These are phyloP conservation scores for Thalassiosira profunda DNA, from an alignment of 108 stramenopile species.

Conservation along the genomic window DNA sequence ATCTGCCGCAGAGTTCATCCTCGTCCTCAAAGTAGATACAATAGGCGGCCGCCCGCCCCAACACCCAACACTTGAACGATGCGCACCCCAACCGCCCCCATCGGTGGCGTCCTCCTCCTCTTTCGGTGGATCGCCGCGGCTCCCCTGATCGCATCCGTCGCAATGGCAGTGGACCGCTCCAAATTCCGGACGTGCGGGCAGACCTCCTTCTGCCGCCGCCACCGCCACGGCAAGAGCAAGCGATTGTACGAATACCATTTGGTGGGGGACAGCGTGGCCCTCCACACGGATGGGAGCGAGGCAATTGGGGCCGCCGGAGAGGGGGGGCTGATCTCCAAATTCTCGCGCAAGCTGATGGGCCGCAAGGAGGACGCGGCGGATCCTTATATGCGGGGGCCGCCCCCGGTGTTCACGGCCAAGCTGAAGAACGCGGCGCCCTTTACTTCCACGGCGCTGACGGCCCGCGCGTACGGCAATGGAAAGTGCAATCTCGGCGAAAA, in stretches of 20 bases:
- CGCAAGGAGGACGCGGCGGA: constrained; percentile 19
- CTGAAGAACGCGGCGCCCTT: constrained; percentile 58
- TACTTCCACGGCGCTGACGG: constrained; percentile 57
- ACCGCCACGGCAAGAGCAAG: constrained; percentile 69
- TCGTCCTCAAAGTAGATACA: too few relatives aligned
- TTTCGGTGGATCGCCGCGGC: too few relatives aligned
- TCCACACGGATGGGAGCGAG: constrained; percentile 6
- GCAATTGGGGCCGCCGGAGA: neutral
- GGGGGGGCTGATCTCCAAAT: constrained; percentile 19
- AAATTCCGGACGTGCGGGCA: constrained; percentile 98
- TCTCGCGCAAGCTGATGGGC: constrained; percentile 51
- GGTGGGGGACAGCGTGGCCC: constrained; percentile 51
- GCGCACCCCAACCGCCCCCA: too few relatives aligned
- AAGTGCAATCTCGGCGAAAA: constrained; percentile 9
- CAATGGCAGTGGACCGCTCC: constrained; percentile 91
- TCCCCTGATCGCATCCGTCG: too few relatives aligned
- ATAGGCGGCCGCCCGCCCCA: too few relatives aligned
- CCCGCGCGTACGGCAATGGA: constrained; percentile 16
- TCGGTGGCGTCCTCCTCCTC: too few relatives aligned
- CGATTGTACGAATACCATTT: constrained; percentile 68
- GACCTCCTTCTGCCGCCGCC: constrained; percentile 97
- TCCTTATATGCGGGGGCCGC: constrained; percentile 63
- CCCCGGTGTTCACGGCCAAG: constrained; percentile 70
- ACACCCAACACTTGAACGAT: too few relatives aligned
- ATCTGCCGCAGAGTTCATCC: too few relatives aligned